Evolutionary conservation across 1,139 yeast species (phyloP), one percentile per base, ranked within the genome.

Genomic region (Wickerhamomyces sp.): DNA sequence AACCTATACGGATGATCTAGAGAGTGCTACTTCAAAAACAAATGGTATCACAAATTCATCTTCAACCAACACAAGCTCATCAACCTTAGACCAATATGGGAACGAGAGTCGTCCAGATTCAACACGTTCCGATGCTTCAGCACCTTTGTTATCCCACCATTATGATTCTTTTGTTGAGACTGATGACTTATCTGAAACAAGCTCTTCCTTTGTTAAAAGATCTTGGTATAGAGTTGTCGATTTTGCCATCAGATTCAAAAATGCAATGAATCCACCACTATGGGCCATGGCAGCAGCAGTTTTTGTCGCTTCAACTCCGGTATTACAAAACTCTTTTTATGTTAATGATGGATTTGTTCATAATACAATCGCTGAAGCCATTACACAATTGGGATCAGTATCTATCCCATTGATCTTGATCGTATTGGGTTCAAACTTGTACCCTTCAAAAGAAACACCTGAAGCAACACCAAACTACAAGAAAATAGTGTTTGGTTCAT

Each of bases 241-340:
- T 8, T 26, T 29, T 14, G 22, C 33, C 18, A 22, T 31, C 8
- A 46, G 39, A 25, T 34, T 59, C 19, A 44, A 43, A 17, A 36
- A 52, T 15, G 79, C 79, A 53, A 88, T 92, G 95, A 92, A 92
- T 61, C 97, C 97, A 10, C 98, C 98, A 9, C 68, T 92, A 46
- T 92, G 89, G 72, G 82, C 97, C 12, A 92, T 92, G 97, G 61
- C 87, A 20, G 63, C 82, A 1, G 81, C 97, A 9, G 79, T 92
- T 16, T 47, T 86, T 20, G 90, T 92, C 40, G 98, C 97, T 1
- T 77, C 94, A 1, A 70, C 87, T 15, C 88, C 95, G 3, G 66
- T 72, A 2, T 59, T 90, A 22, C 87, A 87, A 55, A 64, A 70
- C 36, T 72, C 75, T 41, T 75, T 90, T 47, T 90, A 83, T 61